Evolutionary conservation across 345 rosid genomes (phyloP).

Genomic region (Triadica sebifera): DNA sequence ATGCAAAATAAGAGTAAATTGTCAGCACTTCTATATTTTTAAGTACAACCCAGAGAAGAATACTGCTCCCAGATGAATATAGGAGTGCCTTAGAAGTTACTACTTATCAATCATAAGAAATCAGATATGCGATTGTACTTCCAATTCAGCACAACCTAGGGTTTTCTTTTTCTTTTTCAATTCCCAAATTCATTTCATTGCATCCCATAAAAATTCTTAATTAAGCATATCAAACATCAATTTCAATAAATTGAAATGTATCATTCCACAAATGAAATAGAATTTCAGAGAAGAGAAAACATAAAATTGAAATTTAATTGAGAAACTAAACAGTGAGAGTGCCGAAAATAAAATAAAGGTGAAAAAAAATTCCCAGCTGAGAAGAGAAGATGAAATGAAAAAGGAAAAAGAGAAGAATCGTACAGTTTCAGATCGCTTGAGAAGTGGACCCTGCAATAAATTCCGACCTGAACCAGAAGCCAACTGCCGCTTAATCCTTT

Average conservation of each 20-base stretch:
- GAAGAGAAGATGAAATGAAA: background rate
- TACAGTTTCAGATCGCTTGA: conserved; percentile 97
- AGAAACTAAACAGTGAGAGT: background rate
- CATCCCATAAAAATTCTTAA: background rate
- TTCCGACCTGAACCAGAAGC: conserved; percentile 91
- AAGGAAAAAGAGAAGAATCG: background rate
- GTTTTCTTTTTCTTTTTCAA: background rate
- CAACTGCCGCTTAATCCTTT: conserved; percentile 91
- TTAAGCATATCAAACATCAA: background rate
- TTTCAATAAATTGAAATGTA: background rate
- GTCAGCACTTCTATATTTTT: background rate
- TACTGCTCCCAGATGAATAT: background rate
- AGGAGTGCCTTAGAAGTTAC: background rate
- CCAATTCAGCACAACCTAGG: background rate
- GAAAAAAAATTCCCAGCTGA: no score
- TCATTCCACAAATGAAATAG: background rate
- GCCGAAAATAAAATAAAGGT: background rate
- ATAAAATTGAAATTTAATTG: background rate
- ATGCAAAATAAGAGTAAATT: background rate
- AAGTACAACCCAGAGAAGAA: background rate
- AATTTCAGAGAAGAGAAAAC: background rate
- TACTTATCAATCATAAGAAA: background rate
- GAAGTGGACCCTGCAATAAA: conserved; percentile 93
- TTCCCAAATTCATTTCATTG: background rate
- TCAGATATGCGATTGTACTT: background rate